Evolutionary conservation across 495 filamentous ascomycete genomes (phyloP), one percentile per base, ranked within the genome.

Genomic region (Penicillium chermesinum): DNA sequence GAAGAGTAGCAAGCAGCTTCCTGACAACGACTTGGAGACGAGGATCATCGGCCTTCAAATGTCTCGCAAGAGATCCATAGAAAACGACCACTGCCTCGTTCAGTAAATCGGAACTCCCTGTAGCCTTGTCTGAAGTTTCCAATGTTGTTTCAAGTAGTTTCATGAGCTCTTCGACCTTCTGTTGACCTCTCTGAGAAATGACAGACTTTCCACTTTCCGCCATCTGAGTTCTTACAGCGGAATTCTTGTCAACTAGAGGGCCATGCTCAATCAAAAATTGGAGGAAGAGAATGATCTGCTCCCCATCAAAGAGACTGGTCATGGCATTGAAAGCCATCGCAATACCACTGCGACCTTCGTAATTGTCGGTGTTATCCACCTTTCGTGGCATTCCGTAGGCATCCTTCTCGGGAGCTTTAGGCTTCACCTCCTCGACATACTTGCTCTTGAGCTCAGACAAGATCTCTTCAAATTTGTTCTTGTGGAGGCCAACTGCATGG

Each of bases 61-160:
- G 93, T 20, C 87, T 78, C 10, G 89, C 93, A 12, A 98, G 69
- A 25, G 93, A 89, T 57, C 93, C 93, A 57, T 97, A 98, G 50
- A 98, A 84, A 46, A 98, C 90, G 51, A 98, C 89, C 19, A 98
- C 89, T 3, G 93, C 93, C 69, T 98, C 93, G 57, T 95, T 96
- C 53, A 97, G 86, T 35, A 84, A 76, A 57, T 98, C 93, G 7
- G 83, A 83, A 18, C 80, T 80, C 53, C 87, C 80, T 2, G 85
- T 86, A 14, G 81, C 83, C 53, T 86, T 85, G 63, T 91, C 86
- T 0, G 89, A 87, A 7, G 80, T 82, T 56, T 89, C 89, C 3
- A 98, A 76, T 0, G 86, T 87, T 7, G 75, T 75, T 64, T 98
- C 91, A 56, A 96, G 89, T 0, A 89, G 83, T 56, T 85, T 79